phyloP scores from a whole-genome alignment of 2,329 filamentous ascomycete genomes.

The Falciphora oryzae region DNA sequence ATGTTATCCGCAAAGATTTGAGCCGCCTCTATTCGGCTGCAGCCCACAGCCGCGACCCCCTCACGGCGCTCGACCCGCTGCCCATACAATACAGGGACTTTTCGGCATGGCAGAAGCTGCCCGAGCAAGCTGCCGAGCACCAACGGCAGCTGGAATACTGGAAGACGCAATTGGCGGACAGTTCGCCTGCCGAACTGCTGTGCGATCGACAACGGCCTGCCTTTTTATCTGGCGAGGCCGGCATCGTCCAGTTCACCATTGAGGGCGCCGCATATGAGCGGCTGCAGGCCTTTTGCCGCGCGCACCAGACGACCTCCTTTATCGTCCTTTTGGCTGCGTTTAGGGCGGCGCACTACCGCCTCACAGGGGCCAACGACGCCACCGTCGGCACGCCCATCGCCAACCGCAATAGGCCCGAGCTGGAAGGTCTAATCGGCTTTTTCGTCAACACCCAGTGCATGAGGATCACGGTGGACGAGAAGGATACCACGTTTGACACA shows the following conservation, averaged over 20 bases:
- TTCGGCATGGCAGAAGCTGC: neutral
- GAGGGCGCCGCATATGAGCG: neutral
- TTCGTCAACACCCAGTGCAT: conserved; percentile 4
- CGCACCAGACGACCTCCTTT: neutral
- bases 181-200: neutral
- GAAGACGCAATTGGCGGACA: neutral
- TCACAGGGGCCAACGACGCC: neutral
- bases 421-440: neutral
- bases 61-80: neutral
- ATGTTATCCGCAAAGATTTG: neutral
- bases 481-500: neutral
- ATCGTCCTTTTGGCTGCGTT: neutral
- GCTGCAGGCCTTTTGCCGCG: neutral
- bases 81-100: conserved; percentile 3
- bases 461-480: neutral
- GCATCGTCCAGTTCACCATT: neutral
- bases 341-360: neutral
- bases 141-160: conserved; percentile 5
- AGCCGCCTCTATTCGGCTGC: neutral
- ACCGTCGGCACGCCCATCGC: neutral
- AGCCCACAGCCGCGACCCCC: neutral
- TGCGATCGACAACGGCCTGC: neutral
- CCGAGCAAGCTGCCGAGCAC: neutral
- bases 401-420: neutral
- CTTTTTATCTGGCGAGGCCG: neutral